These are phyloP conservation scores for Zygosaccharomyces rouxii DNA, from an alignment of 805 yeast species.

Conservation along the genomic window DNA sequence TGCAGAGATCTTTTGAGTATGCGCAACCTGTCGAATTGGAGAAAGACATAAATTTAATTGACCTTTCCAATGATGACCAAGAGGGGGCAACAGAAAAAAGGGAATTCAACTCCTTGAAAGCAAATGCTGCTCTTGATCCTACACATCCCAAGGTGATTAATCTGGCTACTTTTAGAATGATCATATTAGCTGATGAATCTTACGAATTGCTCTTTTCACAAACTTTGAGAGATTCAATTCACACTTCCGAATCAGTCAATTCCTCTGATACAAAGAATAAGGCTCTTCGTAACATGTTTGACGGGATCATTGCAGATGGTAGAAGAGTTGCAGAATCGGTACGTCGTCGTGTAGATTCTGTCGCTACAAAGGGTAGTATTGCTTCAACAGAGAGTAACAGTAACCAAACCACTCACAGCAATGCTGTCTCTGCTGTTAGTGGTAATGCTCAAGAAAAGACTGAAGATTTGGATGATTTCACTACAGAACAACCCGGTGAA, in stretches of 20 bases:
- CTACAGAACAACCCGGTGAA: slow-evolving; percentile 28
- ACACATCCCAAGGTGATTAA: slow-evolving; percentile 68
- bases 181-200: slow-evolving; percentile 87
- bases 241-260: slow-evolving; percentile 52
- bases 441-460: slow-evolving; percentile 18
- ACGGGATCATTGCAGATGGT: slow-evolving; percentile 88
- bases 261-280: slow-evolving; percentile 43
- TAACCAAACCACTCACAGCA: slow-evolving; percentile 1
- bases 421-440: slow-evolving; percentile 1
- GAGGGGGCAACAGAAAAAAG: slow-evolving; percentile 25
- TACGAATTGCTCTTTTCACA: slow-evolving; percentile 77
- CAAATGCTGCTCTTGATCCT: slow-evolving; percentile 82
- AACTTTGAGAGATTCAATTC: slow-evolving; percentile 63
- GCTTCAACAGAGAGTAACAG: slow-evolving; percentile 19
- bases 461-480: slow-evolving; percentile 33
- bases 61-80: slow-evolving; percentile 39
- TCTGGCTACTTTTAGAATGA: slow-evolving; percentile 91
- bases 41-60: slow-evolving; percentile 37
- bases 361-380: slow-evolving; percentile 37
- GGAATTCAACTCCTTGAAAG: slow-evolving; percentile 40
- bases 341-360: slow-evolving; percentile 78
- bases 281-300: slow-evolving; percentile 81
- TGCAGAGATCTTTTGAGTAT: slow-evolving; percentile 84
- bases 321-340: slow-evolving; percentile 86
- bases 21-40: slow-evolving; percentile 65